Base-by-base conservation (phyloP, 345 rosid species). In the Iberis pinnata region DNA sequence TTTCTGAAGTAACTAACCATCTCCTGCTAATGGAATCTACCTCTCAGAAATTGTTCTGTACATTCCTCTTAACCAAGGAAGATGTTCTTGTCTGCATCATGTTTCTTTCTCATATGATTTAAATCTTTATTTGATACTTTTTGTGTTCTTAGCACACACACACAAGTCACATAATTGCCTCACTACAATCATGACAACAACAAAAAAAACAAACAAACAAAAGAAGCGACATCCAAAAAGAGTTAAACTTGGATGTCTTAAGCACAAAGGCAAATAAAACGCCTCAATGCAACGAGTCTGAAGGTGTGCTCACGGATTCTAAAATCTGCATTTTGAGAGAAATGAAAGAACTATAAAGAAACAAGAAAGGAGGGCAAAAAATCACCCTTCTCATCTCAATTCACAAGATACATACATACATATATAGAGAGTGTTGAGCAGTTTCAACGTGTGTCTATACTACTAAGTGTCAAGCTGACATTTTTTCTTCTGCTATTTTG, bases 301-400 rank as follows among this genome's bases (percentile, higher is more conserved):
- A 66, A 46, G 37, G 50, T 22, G 18, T 43, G 2, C 43, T 45
- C 54, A 53, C 17, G 49, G 61, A 60, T n/a, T n/a, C n/a, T n/a
- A n/a, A n/a, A n/a, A 44, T 59, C 65, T 46, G 48, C 49, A 8
- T 62, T 38, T 45, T 35, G 25, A 36, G 42, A 44, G 61, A 46
- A 31, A 7, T 32, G 43, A 32, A 49, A 51, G 17, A 31, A 6
- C 5, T 2, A 26, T 18, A 59, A 15, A 4, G 64, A 58, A 49
- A 51, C 24, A 58, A 66, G 55, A 66, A 52, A 59, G 56, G 65
- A 66, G 49, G 48, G 55, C 49, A 60, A 60, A 67, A 67, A 53
- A 54, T 33, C 44, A 68, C 29, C 67, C 53, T 68, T 60, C 65
- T 67, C 71, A 38, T 67, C 65, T 52, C 60, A 51, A 29, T 37